A percentile compares a stretch with the other conserved stretches of the same genome.
Conservation (phyloP, 2,329 filamentous ascomycete species). For the Trichophyton rubrum region DNA sequence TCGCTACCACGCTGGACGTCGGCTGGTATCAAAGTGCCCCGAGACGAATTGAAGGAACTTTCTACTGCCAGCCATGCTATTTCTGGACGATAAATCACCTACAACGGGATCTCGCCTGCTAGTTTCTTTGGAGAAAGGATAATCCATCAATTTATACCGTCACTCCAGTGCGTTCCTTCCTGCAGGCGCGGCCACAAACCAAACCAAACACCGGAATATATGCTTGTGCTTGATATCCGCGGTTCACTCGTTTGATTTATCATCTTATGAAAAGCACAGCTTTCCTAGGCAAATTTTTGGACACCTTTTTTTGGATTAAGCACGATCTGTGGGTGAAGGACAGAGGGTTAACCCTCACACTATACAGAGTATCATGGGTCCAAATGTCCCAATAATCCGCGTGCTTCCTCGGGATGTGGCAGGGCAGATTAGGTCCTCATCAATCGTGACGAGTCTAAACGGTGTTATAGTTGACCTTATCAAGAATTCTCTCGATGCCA, state of each 20-base stretch:
- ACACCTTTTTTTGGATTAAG: not conserved
- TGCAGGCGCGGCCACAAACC: not conserved
- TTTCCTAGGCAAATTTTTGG: not conserved
- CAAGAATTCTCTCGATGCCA: constrained; percentile 75
- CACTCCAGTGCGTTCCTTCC: not conserved
- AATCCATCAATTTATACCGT: not conserved
- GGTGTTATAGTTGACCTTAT: constrained; percentile 59
- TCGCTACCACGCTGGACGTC: not conserved
- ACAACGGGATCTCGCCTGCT: not conserved
- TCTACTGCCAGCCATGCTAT: not conserved
- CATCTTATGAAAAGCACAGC: not conserved
- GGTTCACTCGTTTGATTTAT: not conserved
- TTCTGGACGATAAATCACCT: not conserved
- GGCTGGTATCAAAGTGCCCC: not conserved
- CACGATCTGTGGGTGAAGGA: not conserved
- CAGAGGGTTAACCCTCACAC: not conserved
- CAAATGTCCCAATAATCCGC: constrained; percentile 18
- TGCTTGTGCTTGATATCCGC: not conserved
- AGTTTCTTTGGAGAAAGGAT: not conserved
- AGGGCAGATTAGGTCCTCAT: constrained; percentile 73
- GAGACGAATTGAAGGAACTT: not conserved
- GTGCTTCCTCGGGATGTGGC: constrained; percentile 58
- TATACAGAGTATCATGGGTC: not conserved
- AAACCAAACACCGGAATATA: no score
- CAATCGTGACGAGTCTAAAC: constrained; percentile 62